These are phyloP conservation scores for Coprinopsis strossmayeri DNA, from an alignment of 768 basidiomycete species.

Conservation along the genomic window DNA sequence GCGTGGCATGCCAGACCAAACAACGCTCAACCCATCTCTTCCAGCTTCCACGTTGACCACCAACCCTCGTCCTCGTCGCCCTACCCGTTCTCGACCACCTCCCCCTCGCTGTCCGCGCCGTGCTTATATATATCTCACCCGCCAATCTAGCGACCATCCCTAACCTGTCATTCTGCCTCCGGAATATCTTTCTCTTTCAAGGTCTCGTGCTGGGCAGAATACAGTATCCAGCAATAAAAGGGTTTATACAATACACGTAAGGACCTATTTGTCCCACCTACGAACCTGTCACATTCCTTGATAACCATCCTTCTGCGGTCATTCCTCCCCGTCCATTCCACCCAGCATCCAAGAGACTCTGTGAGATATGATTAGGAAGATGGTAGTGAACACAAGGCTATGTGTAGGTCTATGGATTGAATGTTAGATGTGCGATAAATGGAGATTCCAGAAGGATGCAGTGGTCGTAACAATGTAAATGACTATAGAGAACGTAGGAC, in stretches of 20 bases:
- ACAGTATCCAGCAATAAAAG: neutral
- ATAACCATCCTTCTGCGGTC: too few species aligned
- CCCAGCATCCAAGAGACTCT: too few species aligned
- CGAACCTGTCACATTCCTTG: too few species aligned
- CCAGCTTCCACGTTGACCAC: neutral
- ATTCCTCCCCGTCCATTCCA: too few species aligned
- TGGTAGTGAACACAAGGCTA: too few species aligned
- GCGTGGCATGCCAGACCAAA: slow-evolving; percentile 24
- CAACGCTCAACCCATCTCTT: slow-evolving; percentile 21
- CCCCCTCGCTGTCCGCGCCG: neutral
- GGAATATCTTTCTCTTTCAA: neutral
- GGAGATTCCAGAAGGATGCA: neutral
- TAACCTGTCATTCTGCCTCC: too few species aligned
- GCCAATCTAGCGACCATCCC: too few species aligned
- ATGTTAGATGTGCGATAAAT: too few species aligned
- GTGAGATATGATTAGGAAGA: too few species aligned
- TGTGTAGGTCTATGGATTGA: too few species aligned
- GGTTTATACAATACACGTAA: neutral
- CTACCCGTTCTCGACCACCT: neutral
- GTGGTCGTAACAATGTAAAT: neutral
- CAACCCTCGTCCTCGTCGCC: neutral
- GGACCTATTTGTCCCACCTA: too few species aligned
- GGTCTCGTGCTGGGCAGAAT: neutral
- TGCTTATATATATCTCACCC: too few species aligned
- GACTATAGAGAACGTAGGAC: neutral